phyloP scores from a whole-genome alignment of 2,329 filamentous ascomycete species.

The Cercospora sojina region DNA sequence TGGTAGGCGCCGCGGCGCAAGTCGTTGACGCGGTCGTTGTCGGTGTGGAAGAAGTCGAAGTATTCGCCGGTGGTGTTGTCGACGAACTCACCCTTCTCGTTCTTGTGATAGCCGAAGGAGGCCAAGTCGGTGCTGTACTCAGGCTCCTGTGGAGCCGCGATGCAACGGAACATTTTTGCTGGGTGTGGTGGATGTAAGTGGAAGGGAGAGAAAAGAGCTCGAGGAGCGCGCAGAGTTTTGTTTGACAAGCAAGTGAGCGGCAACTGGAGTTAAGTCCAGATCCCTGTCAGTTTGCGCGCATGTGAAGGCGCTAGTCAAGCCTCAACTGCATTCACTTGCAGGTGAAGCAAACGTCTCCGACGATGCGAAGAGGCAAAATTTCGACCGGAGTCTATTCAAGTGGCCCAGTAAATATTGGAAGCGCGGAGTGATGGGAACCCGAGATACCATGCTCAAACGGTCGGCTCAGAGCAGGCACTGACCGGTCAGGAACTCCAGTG shows the following conservation, averaged over 20 bases:
- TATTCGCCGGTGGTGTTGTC: constrained; percentile 55
- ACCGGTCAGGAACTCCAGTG: not conserved
- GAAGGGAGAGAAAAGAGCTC: not conserved
- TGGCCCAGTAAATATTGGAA: not conserved
- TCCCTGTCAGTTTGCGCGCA: not conserved
- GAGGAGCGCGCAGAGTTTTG: not conserved
- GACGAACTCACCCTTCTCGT: constrained; percentile 27
- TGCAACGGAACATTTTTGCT: constrained; percentile 66
- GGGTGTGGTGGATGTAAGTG: not conserved
- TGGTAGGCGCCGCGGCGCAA: constrained; percentile 70
- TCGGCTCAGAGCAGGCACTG: not conserved
- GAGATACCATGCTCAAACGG: not conserved
- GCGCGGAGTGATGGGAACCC: not conserved
- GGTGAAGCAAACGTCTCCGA: constrained; percentile 2
- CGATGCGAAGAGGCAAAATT: not conserved
- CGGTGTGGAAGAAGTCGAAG: constrained; percentile 72
- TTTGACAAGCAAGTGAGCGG: not conserved
- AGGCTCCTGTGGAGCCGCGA: constrained; percentile 70
- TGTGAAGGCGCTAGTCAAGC: not conserved
- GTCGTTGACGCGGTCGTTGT: constrained; percentile 74
- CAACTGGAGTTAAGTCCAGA: not conserved
- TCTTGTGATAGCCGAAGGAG: constrained; percentile 63
- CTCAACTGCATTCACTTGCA: constrained; percentile 4
- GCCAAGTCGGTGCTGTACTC: constrained; percentile 64
- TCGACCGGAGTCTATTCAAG: not conserved